These are phyloP conservation scores for Colletotrichum sublineola DNA, from an alignment of 2,329 filamentous ascomycete species.

Conservation along the genomic window DNA sequence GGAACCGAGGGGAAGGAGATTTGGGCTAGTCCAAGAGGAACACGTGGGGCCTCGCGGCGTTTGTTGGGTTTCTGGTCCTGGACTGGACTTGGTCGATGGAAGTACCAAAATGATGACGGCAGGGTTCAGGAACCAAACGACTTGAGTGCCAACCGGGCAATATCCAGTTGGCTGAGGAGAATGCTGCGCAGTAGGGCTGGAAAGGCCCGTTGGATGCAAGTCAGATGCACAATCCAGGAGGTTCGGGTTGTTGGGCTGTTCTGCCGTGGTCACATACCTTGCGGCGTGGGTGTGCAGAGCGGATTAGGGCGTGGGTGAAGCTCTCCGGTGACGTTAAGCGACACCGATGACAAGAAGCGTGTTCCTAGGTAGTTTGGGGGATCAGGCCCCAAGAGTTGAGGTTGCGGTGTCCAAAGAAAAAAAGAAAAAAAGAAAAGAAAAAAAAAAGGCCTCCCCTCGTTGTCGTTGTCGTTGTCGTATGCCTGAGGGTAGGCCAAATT, in stretches of 20 bases:
- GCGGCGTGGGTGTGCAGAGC: not conserved
- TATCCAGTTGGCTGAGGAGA: conserved; percentile 27
- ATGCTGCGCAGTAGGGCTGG: conserved; percentile 35
- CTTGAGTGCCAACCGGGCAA: conserved; percentile 33
- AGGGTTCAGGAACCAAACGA: conserved; percentile 32
- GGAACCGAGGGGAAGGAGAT: conserved; percentile 9
- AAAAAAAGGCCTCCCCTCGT: not conserved
- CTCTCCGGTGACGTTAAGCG: conserved; percentile 22
- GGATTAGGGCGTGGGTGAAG: not conserved
- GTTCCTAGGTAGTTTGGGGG: conserved; percentile 1
- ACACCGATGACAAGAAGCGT: conserved; percentile 14
- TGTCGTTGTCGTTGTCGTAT: conserved; percentile 23
- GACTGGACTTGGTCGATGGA: conserved; percentile 12
- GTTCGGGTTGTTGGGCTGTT: conserved; percentile 29
- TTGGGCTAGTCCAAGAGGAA: conserved; percentile 43
- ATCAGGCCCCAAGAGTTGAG: conserved; percentile 25
- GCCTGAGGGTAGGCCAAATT: conserved; percentile 27
- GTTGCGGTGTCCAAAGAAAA: conserved; percentile 18
- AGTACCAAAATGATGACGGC: conserved; percentile 3
- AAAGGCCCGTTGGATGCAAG: conserved; percentile 39
- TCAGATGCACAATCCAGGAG: conserved; percentile 39
- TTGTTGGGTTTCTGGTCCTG: conserved; percentile 17
- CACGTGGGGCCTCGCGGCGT: conserved; percentile 42
- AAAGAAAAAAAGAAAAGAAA: too few relatives aligned
- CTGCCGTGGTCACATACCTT: conserved; percentile 3